A percentile compares a stretch with the other conserved stretches of the same genome.
These are phyloP conservation scores for Tuber calosporum DNA, from an alignment of 495 filamentous ascomycete genomes.

Conservation along the genomic window DNA sequence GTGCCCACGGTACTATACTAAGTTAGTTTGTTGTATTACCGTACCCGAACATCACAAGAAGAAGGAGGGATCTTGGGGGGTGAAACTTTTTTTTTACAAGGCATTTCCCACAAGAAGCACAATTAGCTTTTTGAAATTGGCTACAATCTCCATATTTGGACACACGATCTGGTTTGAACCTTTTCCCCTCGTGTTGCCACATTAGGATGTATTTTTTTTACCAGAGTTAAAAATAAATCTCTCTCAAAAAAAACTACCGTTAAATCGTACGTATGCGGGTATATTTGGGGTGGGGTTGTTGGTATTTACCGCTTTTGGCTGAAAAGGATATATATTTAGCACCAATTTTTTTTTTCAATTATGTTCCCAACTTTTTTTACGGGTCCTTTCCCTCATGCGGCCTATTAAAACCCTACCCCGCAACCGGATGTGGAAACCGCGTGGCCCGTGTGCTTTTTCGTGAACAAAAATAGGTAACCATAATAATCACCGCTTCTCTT, in stretches of 20 bases:
- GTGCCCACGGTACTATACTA: too few species aligned
- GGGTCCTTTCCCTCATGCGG: neutral
- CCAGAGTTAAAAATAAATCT: constrained; percentile 4
- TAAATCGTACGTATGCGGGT: neutral
- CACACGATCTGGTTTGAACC: neutral
- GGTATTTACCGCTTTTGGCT: neutral
- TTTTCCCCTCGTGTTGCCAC: neutral
- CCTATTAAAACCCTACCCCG: constrained; percentile 3
- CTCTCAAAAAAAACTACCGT: neutral
- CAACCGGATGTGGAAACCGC: neutral
- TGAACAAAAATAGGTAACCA: constrained; percentile 34
- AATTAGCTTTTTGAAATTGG: neutral
- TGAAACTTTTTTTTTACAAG: too few species aligned
- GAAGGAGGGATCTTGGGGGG: too few species aligned
- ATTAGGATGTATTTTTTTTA: constrained; percentile 4
- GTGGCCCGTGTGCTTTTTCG: constrained; percentile 4
- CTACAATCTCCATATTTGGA: neutral
- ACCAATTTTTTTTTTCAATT: neutral
- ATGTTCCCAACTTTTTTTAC: neutral
- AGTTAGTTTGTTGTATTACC: too few species aligned
- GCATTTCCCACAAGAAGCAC: neutral
- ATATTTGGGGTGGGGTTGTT: neutral
- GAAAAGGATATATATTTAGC: neutral
- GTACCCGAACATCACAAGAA: too few species aligned
- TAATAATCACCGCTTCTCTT: constrained; percentile 23